Evolutionary conservation across 2,329 filamentous ascomycete species (phyloP), one percentile per base, ranked within the genome.

Genomic region (Colletotrichum caudatum): DNA sequence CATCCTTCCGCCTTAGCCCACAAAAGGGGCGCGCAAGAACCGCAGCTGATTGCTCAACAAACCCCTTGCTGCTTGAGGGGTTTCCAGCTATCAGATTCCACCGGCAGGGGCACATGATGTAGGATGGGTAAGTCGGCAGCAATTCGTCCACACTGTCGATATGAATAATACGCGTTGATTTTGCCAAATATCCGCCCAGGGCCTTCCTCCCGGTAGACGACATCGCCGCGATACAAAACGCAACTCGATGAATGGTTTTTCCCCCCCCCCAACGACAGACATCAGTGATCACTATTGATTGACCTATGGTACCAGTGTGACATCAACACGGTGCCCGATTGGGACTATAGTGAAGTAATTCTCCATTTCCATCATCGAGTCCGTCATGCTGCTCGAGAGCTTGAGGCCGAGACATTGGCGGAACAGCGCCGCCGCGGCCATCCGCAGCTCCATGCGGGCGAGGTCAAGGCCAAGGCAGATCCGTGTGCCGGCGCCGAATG

Each of bases 401-500:
- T 61, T 77, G 0, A 81, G 76, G 64, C 78, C 76, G 0, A 82
- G 81, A 72, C 84, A 87, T 46, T 84, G 78, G 0, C 82, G 80
- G 76, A 90, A 88, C 77, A 91, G 87, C 5, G 82, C 79, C 0
- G 87, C 84, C 0, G 84, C 80, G 0, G 82, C 86, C 53, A 88
- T 82, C 11, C 87, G 81, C 35, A 91, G 75, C 75, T 90, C 88
- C 78, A 88, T 88, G 26, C 82, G 80, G 0, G 89, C 88, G 29
- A 91, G 80, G 71, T 90, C 86, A 35, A 88, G 79, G 2, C 89
- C 89, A 20, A 91, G 80, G 71, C 89, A 91, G 2, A 78, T 79
- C 6, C 63, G 44, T 29, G 29, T 81, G 1, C 88, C 88, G 6
- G 82, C 84, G 1, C 88, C 87, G 76, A 89, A 90, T 0, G 87